Evolutionary conservation across 192 early-diverging fungal genomes (phyloP).

Genomic region (Chytriomyces hyalinus): DNA sequence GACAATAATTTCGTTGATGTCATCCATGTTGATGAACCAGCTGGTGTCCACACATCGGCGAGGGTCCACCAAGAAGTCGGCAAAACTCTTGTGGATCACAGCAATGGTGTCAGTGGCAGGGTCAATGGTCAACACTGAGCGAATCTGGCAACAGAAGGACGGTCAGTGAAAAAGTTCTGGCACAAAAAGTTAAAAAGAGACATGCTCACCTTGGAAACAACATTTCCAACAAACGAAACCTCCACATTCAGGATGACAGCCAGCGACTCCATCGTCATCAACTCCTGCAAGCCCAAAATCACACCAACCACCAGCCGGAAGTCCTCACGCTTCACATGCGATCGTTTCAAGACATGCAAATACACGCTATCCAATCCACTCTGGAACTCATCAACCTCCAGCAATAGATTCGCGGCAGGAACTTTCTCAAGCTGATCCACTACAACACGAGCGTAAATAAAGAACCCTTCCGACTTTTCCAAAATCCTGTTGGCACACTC

Average conservation of each 20-base stretch:
- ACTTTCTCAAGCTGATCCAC: conserved; percentile 7
- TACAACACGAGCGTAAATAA: conserved; percentile 19
- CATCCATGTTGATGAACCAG: background rate
- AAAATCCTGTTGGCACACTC: background rate
- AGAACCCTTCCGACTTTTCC: conserved; percentile 34
- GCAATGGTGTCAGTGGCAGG: background rate
- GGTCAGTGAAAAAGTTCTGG: no score
- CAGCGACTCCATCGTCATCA: background rate
- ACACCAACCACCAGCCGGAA: background rate
- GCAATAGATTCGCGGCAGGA: background rate
- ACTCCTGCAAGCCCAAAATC: conserved; percentile 6
- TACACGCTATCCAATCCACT: conserved; percentile 20
- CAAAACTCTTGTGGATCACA: conserved; percentile 26
- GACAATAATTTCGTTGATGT: background rate
- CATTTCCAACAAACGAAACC: background rate
- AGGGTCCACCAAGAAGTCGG: conserved; percentile 22
- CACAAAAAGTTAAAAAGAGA: no score
- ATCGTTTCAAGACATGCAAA: background rate
- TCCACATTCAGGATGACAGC: background rate
- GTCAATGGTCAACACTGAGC: conserved; percentile 15
- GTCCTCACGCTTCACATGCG: background rate
- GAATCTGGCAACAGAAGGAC: no score
- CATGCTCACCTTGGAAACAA: background rate
- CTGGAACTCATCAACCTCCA: background rate
- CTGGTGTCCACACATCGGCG: background rate